Base-by-base conservation (phyloP, 306 rosid genomes). In the Prunus salicina region DNA sequence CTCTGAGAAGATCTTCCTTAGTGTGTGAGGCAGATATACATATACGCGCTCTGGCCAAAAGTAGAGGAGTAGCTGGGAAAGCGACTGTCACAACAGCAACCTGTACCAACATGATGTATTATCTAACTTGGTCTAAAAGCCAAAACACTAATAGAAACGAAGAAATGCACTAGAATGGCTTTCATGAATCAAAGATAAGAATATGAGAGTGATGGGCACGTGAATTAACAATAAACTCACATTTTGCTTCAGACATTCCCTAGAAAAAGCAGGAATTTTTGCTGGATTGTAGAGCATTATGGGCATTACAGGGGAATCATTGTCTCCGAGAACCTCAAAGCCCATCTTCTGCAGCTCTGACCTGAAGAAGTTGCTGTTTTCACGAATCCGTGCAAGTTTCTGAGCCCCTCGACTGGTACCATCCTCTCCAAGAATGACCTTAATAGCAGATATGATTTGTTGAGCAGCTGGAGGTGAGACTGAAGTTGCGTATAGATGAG, bases 1-100 rank as follows among this genome's bases (percentile, higher is more conserved):
- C 96, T 71, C 83, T 81, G 52, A 84, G 60, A 69, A 93, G 94
- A 81, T 90, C 96, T 80, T 87, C 96, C 84, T 55, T 93, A 49
- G 94, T 78, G 84, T 93, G 97, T 3, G 97, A 84, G 20, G 96
- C 94, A n/a, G 97, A 93, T 76, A 93, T 86, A 84, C 96, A 90
- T 76, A 93, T 90, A 32, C 92, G 92, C 16, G 90, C 91, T 79
- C 93, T 86, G 24, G 94, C 94, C 80, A 90, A 66, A 49, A 92
- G 85, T 67, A 90, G 76, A 19, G 93, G 93, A 53, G 93, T 90
- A 12, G 92, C 97, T n/a, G 97, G 96, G 84, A 92, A 90, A 67
- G 94, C 97, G 22, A 87, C 96, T 6, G 89, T 89, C 73, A 93
- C 97, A 72, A 90, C 87, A 60, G 96, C 96, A 72, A 89, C 88